phyloP scores from a whole-genome alignment of 371 early-diverging fungal genomes.

The Mortierella sp. region DNA sequence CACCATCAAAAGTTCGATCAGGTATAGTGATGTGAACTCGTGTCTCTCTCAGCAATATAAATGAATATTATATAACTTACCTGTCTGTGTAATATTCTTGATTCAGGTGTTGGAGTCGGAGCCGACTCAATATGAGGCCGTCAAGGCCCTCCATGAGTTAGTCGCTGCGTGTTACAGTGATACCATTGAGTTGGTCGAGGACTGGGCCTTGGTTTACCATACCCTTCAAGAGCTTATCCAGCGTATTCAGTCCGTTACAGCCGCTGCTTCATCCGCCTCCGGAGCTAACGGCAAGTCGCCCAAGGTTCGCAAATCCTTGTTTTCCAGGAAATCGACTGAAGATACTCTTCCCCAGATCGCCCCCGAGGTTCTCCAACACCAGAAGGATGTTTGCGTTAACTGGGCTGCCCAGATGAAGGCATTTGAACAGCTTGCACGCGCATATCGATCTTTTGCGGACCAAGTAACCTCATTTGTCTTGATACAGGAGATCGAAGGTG shows the following conservation, averaged over 20 bases:
- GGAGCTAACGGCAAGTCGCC: constrained; percentile 9
- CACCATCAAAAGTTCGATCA: constrained; percentile 28
- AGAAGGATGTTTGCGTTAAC: constrained; percentile 24
- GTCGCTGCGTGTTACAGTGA: constrained; percentile 19
- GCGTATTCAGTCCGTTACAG: constrained; percentile 5
- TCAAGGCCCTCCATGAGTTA: constrained; percentile 22
- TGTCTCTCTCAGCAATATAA: background rate
- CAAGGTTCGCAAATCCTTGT: constrained; percentile 21
- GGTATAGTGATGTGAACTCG: constrained; percentile 7
- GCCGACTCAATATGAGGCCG: constrained; percentile 14
- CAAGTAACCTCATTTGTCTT: constrained; percentile 19
- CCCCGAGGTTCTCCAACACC: constrained; percentile 15
- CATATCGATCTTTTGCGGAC: constrained; percentile 19
- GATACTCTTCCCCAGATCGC: background rate
- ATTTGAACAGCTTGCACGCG: constrained; percentile 26
- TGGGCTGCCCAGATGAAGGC: constrained; percentile 33
- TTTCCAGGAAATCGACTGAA: constrained; percentile 13
- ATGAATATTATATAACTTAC: no score
- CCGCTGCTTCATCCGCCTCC: background rate
- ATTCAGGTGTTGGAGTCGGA: constrained; percentile 23
- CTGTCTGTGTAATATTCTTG: background rate
- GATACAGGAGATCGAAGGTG: constrained; percentile 17
- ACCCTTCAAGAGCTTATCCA: constrained; percentile 30
- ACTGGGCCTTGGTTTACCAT: constrained; percentile 34
- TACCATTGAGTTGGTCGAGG: constrained; percentile 27